Conservation (phyloP, 768 basidiomycete genomes). For the Mycena chlorophos region DNA sequence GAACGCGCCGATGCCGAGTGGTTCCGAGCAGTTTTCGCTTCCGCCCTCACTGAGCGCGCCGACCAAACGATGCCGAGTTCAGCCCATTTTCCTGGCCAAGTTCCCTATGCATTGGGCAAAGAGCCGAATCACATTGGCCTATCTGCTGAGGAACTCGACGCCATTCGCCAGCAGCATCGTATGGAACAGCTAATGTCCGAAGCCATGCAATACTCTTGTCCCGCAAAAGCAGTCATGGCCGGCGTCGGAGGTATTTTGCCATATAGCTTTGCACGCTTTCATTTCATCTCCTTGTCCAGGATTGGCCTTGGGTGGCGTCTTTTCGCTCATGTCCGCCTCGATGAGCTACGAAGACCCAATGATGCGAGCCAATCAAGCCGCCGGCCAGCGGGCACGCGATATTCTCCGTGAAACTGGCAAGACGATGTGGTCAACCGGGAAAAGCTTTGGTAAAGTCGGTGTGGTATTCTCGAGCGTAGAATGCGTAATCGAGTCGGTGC, state of each 20-base stretch:
- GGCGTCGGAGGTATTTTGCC: conserved; percentile 74
- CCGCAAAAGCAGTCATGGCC: conserved; percentile 76
- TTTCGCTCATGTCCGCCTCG: conserved; percentile 93
- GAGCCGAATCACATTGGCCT: conserved; percentile 86
- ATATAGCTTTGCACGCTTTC: conserved; percentile 2
- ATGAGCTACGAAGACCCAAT: conserved; percentile 95
- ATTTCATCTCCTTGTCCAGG: conserved; percentile 46
- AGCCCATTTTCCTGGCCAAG: conserved; percentile 48
- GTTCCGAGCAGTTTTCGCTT: too few species aligned
- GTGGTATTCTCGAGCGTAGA: conserved; percentile 93
- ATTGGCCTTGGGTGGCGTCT: conserved; percentile 90
- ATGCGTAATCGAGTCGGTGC: conserved; percentile 90
- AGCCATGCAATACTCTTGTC: conserved; percentile 90
- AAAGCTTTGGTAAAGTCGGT: conserved; percentile 92
- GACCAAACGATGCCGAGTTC: too few species aligned
- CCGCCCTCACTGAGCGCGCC: too few species aligned
- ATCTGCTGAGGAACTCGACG: conserved; percentile 74
- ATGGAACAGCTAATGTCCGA: conserved; percentile 69
- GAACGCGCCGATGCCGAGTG: too few species aligned
- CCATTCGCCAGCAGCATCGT: conserved; percentile 68
- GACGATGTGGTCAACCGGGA: conserved; percentile 87
- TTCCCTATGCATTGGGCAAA: conserved; percentile 82
- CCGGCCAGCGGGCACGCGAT: conserved; percentile 76
- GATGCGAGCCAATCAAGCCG: conserved; percentile 61
- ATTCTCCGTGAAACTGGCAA: conserved; percentile 94